phyloP scores from a whole-genome alignment of 78 protist species.

The Bodo saltans region DNA sequence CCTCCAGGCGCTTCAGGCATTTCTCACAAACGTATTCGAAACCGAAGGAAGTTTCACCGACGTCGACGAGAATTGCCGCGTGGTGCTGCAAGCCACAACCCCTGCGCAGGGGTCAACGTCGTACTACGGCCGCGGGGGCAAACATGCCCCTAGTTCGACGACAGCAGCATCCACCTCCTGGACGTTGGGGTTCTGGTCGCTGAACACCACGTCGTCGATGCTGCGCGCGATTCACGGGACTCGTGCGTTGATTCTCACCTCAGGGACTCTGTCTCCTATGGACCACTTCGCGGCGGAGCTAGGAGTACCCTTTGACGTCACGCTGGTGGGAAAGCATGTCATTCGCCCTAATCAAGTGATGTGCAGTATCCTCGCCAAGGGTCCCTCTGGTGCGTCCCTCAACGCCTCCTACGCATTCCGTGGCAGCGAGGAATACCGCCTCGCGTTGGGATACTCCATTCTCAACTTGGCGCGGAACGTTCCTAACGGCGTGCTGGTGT shows the following conservation, averaged over 20 bases:
- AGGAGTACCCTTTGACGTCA: constrained; percentile 29
- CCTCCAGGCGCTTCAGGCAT: background rate
- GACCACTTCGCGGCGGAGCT: constrained; percentile 62
- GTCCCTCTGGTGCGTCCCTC: constrained; percentile 33
- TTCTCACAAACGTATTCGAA: background rate
- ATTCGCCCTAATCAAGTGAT: constrained; percentile 51
- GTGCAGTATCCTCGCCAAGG: constrained; percentile 41
- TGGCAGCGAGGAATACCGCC: constrained; percentile 28
- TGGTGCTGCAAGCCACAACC: background rate
- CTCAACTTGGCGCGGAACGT: constrained; percentile 58
- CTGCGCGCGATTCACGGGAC: background rate
- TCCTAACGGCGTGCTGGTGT: constrained; percentile 93
- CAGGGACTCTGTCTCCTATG: constrained; percentile 95
- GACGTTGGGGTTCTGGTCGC: constrained; percentile 53
- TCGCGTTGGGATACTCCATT: constrained; percentile 70
- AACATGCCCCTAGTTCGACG: background rate
- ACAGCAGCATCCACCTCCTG: background rate
- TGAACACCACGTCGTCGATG: constrained; percentile 41
- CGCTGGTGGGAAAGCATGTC: constrained; percentile 74
- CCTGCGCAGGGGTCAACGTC: background rate
- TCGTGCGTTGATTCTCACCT: constrained; percentile 68
- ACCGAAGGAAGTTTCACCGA: background rate
- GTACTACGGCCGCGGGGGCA: too few species aligned
- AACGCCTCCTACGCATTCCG: constrained; percentile 51
- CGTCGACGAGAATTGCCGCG: background rate